Conservation (phyloP, 2,329 filamentous ascomycete genomes). For the Zasmidium citrigriseum region DNA sequence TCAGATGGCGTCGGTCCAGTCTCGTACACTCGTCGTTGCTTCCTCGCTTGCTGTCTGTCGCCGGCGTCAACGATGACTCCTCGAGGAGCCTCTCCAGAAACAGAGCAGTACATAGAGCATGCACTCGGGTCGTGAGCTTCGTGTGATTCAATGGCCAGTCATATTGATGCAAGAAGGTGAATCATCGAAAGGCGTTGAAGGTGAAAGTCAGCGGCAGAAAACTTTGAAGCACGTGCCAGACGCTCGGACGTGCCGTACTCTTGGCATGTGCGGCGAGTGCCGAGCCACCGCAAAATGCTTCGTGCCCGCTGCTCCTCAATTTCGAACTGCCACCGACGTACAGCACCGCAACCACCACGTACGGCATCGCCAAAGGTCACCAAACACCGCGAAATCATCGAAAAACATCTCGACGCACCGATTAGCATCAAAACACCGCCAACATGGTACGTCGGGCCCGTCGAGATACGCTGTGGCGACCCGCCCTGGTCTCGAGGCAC, state of each 20-base stretch:
- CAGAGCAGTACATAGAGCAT: too few relatives aligned
- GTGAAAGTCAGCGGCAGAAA: background rate
- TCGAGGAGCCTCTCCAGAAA: too few relatives aligned
- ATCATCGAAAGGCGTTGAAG: background rate
- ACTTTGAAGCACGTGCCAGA: background rate
- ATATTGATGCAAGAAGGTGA: background rate
- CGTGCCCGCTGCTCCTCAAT: background rate
- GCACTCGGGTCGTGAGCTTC: too few relatives aligned
- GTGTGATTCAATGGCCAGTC: background rate
- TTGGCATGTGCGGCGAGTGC: background rate
- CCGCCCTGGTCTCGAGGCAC: conserved; percentile 21
- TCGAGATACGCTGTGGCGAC: conserved; percentile 18
- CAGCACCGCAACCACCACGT: conserved; percentile 9
- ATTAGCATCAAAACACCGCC: conserved; percentile 27
- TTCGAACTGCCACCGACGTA: background rate
- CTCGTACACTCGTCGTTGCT: too few relatives aligned
- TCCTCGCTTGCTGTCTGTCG: too few relatives aligned
- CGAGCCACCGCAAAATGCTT: background rate
- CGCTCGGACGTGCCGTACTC: too few relatives aligned
- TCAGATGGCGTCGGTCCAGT: too few relatives aligned
- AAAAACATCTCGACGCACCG: conserved; percentile 10
- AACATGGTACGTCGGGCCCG: conserved; percentile 31
- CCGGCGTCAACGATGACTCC: too few relatives aligned
- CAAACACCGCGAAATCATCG: conserved; percentile 14
- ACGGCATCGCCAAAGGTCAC: conserved; percentile 23